Evolutionary conservation across 768 basidiomycete genomes (phyloP).

Genomic region (Panellus pusillus): DNA sequence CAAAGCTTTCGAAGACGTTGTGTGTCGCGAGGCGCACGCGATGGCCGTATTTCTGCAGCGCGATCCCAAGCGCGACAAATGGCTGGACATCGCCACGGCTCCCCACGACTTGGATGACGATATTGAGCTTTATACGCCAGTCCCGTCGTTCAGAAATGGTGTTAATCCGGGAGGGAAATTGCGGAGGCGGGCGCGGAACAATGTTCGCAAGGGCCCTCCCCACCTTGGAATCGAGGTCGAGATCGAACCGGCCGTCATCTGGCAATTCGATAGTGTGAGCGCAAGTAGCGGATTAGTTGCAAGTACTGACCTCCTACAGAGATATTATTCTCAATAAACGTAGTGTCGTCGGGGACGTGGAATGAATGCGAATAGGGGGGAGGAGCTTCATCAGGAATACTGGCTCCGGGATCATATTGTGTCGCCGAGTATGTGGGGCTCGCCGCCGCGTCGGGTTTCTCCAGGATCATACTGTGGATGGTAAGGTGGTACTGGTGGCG

Average conservation of each 20-base stretch:
- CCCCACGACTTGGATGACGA: constrained; percentile 22
- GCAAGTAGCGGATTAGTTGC: not conserved
- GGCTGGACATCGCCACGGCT: constrained; percentile 46
- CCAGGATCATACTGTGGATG: no score
- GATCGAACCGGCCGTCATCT: constrained; percentile 17
- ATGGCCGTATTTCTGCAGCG: constrained; percentile 37
- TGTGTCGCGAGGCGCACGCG: constrained; percentile 47
- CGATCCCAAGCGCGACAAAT: constrained; percentile 41
- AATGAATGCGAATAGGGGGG: not conserved
- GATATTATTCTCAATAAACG: not conserved
- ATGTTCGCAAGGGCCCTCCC: constrained; percentile 9
- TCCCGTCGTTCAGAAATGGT: constrained; percentile 2
- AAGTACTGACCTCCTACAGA: constrained; percentile 10
- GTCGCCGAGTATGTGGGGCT: no score
- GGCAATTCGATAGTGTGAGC: not conserved
- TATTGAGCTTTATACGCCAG: constrained; percentile 18
- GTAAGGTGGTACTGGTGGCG: no score
- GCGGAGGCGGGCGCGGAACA: constrained; percentile 7
- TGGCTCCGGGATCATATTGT: no score
- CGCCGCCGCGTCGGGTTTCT: no score
- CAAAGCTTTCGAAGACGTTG: constrained; percentile 41
- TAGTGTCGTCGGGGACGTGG: not conserved
- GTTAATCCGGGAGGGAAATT: not conserved
- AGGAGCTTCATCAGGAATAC: not conserved
- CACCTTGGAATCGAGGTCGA: constrained; percentile 15